Conservation (phyloP, 2,329 filamentous ascomycete genomes). For the Fusarium sp. region DNA sequence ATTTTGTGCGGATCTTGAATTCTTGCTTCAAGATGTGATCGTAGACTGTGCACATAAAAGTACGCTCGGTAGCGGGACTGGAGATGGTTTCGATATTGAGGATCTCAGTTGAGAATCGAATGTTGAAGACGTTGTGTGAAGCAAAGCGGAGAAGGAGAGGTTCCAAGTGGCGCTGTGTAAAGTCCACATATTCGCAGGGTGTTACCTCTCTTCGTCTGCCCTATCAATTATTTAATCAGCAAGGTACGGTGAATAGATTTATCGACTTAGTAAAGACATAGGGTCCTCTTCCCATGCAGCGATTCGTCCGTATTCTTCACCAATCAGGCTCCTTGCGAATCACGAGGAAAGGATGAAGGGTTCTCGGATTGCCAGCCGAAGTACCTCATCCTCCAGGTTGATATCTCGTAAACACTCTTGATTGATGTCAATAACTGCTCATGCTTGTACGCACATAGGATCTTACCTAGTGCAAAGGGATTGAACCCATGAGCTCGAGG, state of each 20-base stretch:
- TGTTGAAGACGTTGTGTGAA: not conserved
- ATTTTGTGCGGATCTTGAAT: not conserved
- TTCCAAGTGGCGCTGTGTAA: not conserved
- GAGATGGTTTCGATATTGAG: accelerated
- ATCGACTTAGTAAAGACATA: accelerated
- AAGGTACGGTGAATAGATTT: accelerated
- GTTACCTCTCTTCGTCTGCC: not conserved
- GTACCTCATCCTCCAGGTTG: not conserved
- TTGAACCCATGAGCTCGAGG: not conserved
- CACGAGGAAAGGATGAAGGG: not conserved
- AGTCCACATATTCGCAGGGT: not conserved
- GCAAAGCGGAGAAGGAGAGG: not conserved
- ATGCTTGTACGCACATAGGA: accelerated
- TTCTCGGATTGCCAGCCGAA: not conserved
- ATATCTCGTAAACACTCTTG: not conserved
- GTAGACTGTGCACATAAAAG: not conserved
- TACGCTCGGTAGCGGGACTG: no score
- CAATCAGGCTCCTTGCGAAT: not conserved
- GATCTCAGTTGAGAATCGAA: not conserved
- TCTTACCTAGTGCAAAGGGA: not conserved
- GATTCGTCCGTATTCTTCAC: not conserved
- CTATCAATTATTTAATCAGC: accelerated
- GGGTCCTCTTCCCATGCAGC: not conserved
- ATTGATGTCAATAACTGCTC: accelerated
- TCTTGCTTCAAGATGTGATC: not conserved